A percentile compares a stretch with the other conserved stretches of the same genome.
These are phyloP conservation scores for Thermothelomyces thermophilus DNA, from an alignment of 2,329 filamentous ascomycete genomes.

Conservation along the genomic window DNA sequence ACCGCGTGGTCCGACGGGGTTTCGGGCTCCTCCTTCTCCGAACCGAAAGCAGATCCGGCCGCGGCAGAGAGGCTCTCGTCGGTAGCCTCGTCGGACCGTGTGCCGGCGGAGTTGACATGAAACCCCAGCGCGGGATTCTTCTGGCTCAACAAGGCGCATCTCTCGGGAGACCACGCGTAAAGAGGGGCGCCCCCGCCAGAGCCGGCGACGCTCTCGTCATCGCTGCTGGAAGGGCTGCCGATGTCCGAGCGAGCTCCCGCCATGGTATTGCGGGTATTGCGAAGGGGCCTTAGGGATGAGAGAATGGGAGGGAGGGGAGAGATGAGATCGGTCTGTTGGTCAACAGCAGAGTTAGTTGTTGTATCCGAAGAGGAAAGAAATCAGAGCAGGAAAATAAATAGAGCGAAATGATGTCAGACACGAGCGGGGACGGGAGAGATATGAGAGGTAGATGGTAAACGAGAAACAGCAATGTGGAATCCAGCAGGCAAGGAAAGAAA, in stretches of 20 bases:
- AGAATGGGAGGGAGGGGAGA: background rate
- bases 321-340: background rate
- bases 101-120: background rate
- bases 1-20: background rate
- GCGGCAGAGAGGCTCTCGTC: background rate
- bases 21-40: background rate
- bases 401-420: background rate
- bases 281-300: background rate
- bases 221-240: conserved; percentile 4
- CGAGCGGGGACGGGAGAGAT: background rate
- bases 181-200: conserved; percentile 11
- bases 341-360: background rate
- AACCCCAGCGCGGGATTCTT: background rate
- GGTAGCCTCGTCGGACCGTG: background rate
- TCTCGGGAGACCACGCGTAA: background rate
- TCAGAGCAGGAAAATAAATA: too few relatives aligned
- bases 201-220: background rate
- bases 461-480: background rate
- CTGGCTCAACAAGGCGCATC: background rate
- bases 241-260: background rate
- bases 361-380: background rate
- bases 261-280: background rate
- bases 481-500: background rate
- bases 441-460: background rate
- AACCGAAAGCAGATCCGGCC: background rate